Evolutionary conservation across 1,139 yeast species (phyloP).

Genomic region (Kodamaea ohmeri): DNA sequence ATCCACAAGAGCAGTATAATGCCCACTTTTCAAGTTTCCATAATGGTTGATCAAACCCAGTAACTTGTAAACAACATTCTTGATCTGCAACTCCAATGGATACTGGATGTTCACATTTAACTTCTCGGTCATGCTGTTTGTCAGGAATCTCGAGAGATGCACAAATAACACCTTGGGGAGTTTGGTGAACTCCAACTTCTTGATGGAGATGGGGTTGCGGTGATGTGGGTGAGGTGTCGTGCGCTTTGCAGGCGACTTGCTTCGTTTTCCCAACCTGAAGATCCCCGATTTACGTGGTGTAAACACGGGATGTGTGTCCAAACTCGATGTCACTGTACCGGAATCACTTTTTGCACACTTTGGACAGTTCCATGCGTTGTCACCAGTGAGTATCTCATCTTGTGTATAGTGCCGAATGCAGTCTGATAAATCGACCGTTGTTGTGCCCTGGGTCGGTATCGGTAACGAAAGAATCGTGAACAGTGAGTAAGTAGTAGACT

Average conservation of each 20-base stretch:
- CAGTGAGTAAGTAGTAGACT: slow-evolving; percentile 56
- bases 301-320: slow-evolving; percentile 41
- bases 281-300: slow-evolving; percentile 31
- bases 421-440: slow-evolving; percentile 49
- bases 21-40: slow-evolving; percentile 72
- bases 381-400: slow-evolving; percentile 67
- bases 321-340: slow-evolving; percentile 16
- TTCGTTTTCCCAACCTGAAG: slow-evolving; percentile 34
- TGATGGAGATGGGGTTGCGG: slow-evolving; percentile 36
- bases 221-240: slow-evolving; percentile 1
- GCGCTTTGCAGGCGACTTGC: slow-evolving; percentile 30
- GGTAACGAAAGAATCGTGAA: slow-evolving; percentile 67
- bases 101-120: slow-evolving; percentile 52
- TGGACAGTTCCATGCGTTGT: slow-evolving; percentile 80
- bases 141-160: slow-evolving; percentile 60
- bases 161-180: slow-evolving; percentile 63
- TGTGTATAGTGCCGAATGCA: slow-evolving; percentile 66
- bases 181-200: slow-evolving; percentile 58
- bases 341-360: slow-evolving; percentile 39
- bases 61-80: slow-evolving; percentile 47
- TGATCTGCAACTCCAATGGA: slow-evolving; percentile 48
- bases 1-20: slow-evolving; percentile 66
- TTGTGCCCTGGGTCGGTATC: slow-evolving; percentile 43
- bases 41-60: slow-evolving; percentile 66
- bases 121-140: slow-evolving; percentile 55